A percentile compares a stretch with the other conserved stretches of the same genome.
phyloP scores from a whole-genome alignment of 306 rosid genomes.

The Rosa rugosa region DNA sequence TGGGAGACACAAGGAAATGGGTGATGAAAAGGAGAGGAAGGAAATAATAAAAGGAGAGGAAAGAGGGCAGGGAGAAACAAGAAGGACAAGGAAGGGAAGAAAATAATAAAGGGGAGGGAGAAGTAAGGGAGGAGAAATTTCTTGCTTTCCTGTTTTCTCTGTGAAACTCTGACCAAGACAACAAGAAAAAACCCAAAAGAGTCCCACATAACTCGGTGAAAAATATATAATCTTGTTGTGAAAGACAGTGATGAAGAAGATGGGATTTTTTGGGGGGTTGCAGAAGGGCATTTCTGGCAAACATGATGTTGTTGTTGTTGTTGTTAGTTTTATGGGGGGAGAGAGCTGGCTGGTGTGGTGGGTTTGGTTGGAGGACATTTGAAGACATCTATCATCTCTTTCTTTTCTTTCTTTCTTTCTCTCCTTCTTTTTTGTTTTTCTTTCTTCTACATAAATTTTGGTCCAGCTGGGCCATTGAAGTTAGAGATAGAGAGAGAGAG shows the following conservation, averaged over 20 bases:
- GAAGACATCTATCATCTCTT: conserved; percentile 66
- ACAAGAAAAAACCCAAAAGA: conserved; percentile 61
- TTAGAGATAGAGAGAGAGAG: conserved; percentile 30
- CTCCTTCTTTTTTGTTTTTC: conserved; percentile 39
- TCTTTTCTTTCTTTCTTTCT: conserved; percentile 37
- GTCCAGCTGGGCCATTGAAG: conserved; percentile 99
- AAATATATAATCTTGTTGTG: conserved; percentile 62
- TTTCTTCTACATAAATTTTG: conserved; percentile 61
- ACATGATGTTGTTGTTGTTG: conserved; percentile 26
- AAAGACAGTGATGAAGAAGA: conserved; percentile 98
- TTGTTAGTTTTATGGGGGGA: conserved; percentile 31
- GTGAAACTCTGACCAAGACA: conserved; percentile 94
- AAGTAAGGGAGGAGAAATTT: conserved; percentile 40
- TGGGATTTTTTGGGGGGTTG: conserved; percentile 90
- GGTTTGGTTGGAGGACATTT: conserved; percentile 97
- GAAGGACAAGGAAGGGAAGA: conserved; percentile 19
- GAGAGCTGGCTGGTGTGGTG: conserved; percentile 46
- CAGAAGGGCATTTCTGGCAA: conserved; percentile 96
- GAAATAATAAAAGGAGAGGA: conserved; percentile 27
- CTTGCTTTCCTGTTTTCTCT: conserved; percentile 85
- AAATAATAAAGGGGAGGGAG: conserved; percentile 20
- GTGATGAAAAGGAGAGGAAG: conserved; percentile 19
- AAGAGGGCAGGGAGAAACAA: conserved; percentile 19
- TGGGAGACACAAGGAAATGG: conserved; percentile 25
- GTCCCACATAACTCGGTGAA: conserved; percentile 98